phyloP scores from a whole-genome alignment of 768 basidiomycete genomes.

The Hemileccinum rubropunctum region DNA sequence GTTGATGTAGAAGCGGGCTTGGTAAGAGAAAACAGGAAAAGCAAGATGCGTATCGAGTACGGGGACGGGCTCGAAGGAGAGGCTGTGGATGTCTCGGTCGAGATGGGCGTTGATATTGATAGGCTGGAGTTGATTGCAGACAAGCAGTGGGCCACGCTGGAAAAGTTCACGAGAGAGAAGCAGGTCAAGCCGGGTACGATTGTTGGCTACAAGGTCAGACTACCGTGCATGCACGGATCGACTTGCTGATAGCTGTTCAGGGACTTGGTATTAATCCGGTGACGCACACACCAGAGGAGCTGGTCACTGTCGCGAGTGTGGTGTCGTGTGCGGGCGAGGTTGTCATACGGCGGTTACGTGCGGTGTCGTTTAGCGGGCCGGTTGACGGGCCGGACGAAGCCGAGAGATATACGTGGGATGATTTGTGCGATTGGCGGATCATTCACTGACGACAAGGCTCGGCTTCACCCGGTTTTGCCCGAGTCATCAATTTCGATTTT shows the following conservation, averaged over 20 bases:
- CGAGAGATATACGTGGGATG: slow-evolving; percentile 27
- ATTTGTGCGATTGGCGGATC: slow-evolving; percentile 32
- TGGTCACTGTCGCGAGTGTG: slow-evolving; percentile 48
- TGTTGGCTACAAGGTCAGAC: slow-evolving; percentile 51
- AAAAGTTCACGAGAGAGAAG: slow-evolving; percentile 19
- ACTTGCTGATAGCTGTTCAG: slow-evolving; percentile 30
- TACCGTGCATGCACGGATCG: not conserved
- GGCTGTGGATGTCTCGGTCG: not conserved
- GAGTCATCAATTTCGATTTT: not conserved
- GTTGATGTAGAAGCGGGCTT: slow-evolving; percentile 60
- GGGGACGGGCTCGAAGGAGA: slow-evolving; percentile 15
- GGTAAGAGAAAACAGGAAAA: slow-evolving; percentile 35
- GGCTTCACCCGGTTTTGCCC: slow-evolving; percentile 4
- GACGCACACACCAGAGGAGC: slow-evolving; percentile 58
- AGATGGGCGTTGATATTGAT: slow-evolving; percentile 3
- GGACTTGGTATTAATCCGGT: slow-evolving; percentile 55
- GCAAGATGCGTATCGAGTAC: slow-evolving; percentile 35
- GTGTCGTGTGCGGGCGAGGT: slow-evolving; percentile 14
- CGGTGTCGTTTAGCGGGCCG: slow-evolving; percentile 29
- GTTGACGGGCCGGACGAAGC: slow-evolving; percentile 18
- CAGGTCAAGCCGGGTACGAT: slow-evolving; percentile 29
- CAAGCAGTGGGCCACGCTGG: slow-evolving; percentile 19
- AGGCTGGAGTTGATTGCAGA: slow-evolving; percentile 12
- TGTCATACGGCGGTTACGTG: slow-evolving; percentile 17
- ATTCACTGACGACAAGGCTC: slow-evolving; percentile 14